phyloP scores from a whole-genome alignment of 768 basidiomycete species.

The Leccinellum rugosiceps region DNA sequence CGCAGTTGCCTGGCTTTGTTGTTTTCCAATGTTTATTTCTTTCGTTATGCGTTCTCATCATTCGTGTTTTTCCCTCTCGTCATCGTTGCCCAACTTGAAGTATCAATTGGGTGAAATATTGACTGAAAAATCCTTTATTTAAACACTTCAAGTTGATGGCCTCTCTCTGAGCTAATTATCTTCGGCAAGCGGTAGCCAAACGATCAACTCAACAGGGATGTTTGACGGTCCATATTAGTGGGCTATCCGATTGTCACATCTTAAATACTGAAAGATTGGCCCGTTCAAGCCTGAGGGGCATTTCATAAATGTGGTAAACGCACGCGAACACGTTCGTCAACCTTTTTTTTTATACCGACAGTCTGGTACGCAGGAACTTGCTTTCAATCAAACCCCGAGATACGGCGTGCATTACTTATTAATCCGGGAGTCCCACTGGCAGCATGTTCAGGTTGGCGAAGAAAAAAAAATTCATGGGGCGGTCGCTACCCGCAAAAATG shows the following conservation, averaged over 20 bases:
- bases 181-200: background rate
- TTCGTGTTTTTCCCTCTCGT: background rate
- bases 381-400: background rate
- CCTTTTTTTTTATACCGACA: background rate
- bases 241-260: background rate
- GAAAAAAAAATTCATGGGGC: background rate
- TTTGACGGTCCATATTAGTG: no score
- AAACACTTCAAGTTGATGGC: background rate
- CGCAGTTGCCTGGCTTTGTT: background rate
- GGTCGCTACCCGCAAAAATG: conserved; percentile 1
- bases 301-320: background rate
- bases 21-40: background rate
- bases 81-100: background rate
- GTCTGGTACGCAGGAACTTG: background rate
- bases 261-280: background rate
- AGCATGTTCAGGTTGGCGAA: background rate
- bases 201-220: background rate
- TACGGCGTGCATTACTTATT: background rate
- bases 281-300: background rate
- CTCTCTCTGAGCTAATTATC: background rate
- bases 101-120: background rate
- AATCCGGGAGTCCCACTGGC: background rate
- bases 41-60: background rate
- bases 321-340: background rate
- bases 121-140: background rate